phyloP scores from a whole-genome alignment of 176 grass and related monocot species.

The Tuctoria greenei region DNA sequence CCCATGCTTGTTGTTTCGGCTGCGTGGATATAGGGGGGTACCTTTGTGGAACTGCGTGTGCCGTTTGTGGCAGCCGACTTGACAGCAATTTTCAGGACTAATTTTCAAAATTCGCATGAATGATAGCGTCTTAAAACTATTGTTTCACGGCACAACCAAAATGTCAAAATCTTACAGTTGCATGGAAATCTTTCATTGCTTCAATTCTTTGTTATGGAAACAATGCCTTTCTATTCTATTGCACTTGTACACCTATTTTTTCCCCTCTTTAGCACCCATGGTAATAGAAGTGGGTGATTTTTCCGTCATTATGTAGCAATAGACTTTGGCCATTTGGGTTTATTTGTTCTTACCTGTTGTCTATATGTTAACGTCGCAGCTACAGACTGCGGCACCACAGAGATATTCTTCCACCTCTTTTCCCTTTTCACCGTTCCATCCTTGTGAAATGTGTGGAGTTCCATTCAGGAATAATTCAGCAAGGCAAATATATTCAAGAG shows the following conservation, averaged over 20 bases:
- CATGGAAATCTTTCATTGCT: not conserved
- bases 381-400: slow-evolving; percentile 51
- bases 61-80: not conserved
- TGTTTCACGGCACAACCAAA: not conserved
- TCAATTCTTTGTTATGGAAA: not conserved
- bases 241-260: not conserved
- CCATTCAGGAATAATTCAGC: slow-evolving; percentile 42
- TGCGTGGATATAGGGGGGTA: not conserved
- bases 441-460: slow-evolving; percentile 39
- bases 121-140: not conserved
- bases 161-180: not conserved
- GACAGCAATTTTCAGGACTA: not conserved
- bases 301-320: not conserved
- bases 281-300: not conserved
- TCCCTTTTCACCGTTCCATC: slow-evolving; percentile 30
- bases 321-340: not conserved
- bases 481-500: slow-evolving; percentile 29
- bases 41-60: not conserved
- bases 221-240: not conserved
- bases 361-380: slow-evolving; percentile 43
- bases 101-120: not conserved
- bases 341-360: not conserved
- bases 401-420: slow-evolving; percentile 43
- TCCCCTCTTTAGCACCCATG: not conserved
- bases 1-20: slow-evolving; percentile 13